Conservation (phyloP, 2,329 filamentous ascomycete genomes). For the Botrytis cinerea region DNA sequence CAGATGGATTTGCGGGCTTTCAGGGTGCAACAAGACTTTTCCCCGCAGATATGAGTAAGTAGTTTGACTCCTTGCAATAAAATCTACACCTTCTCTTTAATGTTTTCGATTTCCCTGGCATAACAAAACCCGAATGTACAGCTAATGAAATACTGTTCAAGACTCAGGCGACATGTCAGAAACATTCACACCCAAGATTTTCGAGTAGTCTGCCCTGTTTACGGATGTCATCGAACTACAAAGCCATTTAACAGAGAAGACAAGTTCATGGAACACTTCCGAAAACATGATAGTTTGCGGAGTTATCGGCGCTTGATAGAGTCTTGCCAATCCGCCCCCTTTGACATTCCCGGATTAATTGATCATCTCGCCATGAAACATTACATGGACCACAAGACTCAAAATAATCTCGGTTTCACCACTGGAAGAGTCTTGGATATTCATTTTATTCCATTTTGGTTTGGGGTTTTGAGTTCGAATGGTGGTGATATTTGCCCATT, state of each 20-base stretch:
- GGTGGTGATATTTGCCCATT: background rate
- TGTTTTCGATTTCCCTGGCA: background rate
- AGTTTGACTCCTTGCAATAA: background rate
- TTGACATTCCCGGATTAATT: background rate
- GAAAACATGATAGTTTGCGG: background rate
- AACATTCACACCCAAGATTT: background rate
- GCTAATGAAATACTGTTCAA: background rate
- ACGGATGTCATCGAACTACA: background rate
- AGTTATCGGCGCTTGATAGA: background rate
- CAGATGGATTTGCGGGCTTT: background rate
- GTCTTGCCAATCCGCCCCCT: background rate
- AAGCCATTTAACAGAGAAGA: background rate
- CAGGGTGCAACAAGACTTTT: background rate
- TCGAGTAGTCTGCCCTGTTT: background rate
- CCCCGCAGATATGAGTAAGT: background rate
- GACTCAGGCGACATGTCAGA: background rate
- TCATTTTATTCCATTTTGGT: background rate
- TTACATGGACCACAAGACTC: background rate
- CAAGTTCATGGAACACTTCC: background rate
- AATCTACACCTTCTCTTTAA: background rate
- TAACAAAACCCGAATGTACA: background rate
- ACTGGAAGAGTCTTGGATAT: fast-evolving
- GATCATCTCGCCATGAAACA: background rate
- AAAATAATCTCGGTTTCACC: background rate
- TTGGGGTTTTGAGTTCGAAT: fast-evolving